phyloP scores from a whole-genome alignment of 2,329 filamentous ascomycete genomes.

The Cadophora sp. region DNA sequence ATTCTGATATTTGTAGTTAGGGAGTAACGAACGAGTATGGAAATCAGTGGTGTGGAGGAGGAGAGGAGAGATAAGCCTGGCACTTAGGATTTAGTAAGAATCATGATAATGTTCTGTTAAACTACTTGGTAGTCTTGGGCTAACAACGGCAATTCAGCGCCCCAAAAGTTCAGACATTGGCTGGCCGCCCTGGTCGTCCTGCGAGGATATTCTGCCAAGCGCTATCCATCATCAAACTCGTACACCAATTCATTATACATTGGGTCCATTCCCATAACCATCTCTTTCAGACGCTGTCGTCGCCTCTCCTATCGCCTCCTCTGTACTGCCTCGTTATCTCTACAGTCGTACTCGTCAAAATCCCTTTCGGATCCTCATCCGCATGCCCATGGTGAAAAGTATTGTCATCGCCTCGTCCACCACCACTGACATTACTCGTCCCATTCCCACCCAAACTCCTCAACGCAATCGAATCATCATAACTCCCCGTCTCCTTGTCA shows the following conservation, averaged over 20 bases:
- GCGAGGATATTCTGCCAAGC: too few species aligned
- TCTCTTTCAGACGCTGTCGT: not conserved
- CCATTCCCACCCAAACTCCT: constrained; percentile 2
- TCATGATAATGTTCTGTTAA: too few species aligned
- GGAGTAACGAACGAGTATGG: too few species aligned
- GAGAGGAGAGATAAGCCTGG: too few species aligned
- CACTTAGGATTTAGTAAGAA: too few species aligned
- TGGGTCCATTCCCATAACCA: not conserved
- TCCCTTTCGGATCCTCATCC: constrained; percentile 8
- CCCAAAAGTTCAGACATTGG: too few species aligned
- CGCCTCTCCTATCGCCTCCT: not conserved
- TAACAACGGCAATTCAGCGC: too few species aligned
- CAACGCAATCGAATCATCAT: constrained; percentile 14
- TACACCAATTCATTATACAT: not conserved
- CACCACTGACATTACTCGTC: not conserved
- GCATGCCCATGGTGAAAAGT: not conserved
- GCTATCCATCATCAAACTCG: too few species aligned
- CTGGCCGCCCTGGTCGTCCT: too few species aligned
- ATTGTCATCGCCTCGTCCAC: not conserved
- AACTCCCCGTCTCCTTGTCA: constrained; percentile 7
- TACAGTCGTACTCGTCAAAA: constrained; percentile 18
- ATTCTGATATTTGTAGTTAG: too few species aligned
- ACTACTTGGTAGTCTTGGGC: too few species aligned
- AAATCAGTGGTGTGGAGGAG: too few species aligned
- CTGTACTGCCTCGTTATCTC: constrained; percentile 13